phyloP scores from a whole-genome alignment of 140 eudicot species.

The Anethum foeniculum region DNA sequence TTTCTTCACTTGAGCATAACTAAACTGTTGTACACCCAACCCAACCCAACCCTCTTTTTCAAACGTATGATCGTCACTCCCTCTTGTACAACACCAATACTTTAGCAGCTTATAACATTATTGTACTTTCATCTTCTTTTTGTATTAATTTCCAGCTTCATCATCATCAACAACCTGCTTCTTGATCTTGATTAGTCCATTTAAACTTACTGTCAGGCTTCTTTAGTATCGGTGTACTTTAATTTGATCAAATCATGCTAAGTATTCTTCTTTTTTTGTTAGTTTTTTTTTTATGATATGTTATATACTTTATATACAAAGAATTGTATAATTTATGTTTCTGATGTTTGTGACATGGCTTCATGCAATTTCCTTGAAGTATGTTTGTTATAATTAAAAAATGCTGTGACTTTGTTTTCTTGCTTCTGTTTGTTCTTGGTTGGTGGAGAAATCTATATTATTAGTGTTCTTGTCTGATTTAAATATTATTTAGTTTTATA shows the following conservation, averaged over 20 bases:
- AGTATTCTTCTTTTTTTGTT: too few species aligned
- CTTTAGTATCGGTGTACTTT: not conserved
- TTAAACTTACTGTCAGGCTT: not conserved
- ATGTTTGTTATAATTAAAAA: constrained; percentile 13
- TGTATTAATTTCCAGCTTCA: not conserved
- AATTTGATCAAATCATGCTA: not conserved
- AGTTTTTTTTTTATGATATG: not conserved
- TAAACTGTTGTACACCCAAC: not conserved
- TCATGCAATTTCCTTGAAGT: constrained; percentile 13
- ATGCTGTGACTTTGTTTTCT: constrained; percentile 28
- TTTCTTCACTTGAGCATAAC: not conserved
- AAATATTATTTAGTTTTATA: not conserved
- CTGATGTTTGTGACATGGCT: constrained; percentile 7
- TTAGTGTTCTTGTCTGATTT: not conserved
- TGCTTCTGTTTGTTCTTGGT: constrained; percentile 26
- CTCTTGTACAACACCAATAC: not conserved
- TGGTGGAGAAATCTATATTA: constrained; percentile 9
- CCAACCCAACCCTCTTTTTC: not conserved
- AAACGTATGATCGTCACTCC: not conserved
- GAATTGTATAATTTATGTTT: not conserved
- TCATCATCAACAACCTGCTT: not conserved
- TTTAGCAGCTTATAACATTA: not conserved
- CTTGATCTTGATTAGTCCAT: not conserved
- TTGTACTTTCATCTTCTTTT: not conserved
- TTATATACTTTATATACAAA: not conserved